Evolutionary conservation across 1,284 basidiomycete genomes (phyloP), one percentile per base, ranked within the genome.

Genomic region (Puccinia horiana): DNA sequence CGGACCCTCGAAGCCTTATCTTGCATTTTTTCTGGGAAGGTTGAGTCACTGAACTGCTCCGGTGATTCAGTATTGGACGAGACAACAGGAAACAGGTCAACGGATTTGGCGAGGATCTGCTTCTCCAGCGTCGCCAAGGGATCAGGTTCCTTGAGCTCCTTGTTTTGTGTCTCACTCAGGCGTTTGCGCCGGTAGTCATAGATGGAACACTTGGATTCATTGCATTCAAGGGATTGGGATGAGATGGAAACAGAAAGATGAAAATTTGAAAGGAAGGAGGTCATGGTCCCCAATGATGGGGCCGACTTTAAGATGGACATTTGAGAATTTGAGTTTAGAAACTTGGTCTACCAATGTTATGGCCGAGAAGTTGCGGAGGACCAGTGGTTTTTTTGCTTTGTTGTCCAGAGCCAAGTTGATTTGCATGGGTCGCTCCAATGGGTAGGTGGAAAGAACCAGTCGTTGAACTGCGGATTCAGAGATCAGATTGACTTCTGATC

Each of bases 1-100:
- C 47, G 44, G 35, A 75, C 37, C 29, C 56, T 75, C 1, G 73
- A 75, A 11, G 16, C 42, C 32, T 23, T 29, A 18, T 54, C 2
- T 56, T 75, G 73, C n/a, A 75, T 16, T 56, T 56, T 75, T 4
- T 56, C 49, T n/a, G 73, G 73, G 26, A 75, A 75, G 20, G 49
- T 35, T 1, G 18, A n/a, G 12, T 75, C 73, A 26, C 9, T 58
- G 5, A 32, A 26, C n/a, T n/a, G n/a, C 8, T n/a, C 56, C 56
- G 6, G 6, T 58, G 37, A 2, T 70, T 70, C 35, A 11, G 73
- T 29, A 14, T 54, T 26, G 2, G 35, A 8, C 1, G 73, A 75
- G 3, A 54, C 20, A 20, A 23, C 73, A 3, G 73, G 73, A 26
- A 75, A 75, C 1, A 75, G 32, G n/a, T 75, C 73, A 2, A 12